Base-by-base conservation (phyloP, 2,329 filamentous ascomycete species). In the Cryoendolithus antarcticus region DNA sequence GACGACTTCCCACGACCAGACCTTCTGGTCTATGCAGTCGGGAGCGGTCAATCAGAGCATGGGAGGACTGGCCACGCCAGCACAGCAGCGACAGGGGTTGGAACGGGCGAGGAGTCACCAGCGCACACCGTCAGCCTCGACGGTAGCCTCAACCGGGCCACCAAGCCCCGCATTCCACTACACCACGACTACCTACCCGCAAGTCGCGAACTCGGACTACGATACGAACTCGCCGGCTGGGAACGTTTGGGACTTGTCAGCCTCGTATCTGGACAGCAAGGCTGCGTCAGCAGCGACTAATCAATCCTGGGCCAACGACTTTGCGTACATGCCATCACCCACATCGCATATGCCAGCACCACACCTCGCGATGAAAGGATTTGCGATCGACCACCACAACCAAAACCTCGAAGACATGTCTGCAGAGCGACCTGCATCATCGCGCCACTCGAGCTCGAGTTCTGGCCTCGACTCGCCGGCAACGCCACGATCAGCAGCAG, bases 151-250 rank as follows among this genome's bases (percentile, higher is more conserved):
- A 15, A 59, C 55, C 36, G 62, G 63, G 32, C 61, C 66, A 19
- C 61, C 60, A 34, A 40, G 38, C 29, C 38, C 38, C n/a, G n/a
- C n/a, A n/a, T n/a, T 28, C 68, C 66, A 40, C 65, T 65, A 43
- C 61, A 61, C 47, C 51, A 54, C 40, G 10, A 34, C 34, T 35
- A 47, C 48, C 6, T 50, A 53, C 42, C 54, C 59, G 38, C 64
- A 65, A 38, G 67, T 72, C 48, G 63, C 63, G 42, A 60, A 60
- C 46, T 51, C 62, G 47, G 66, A 69, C 45, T 54, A 55, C 44
- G 47, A 49, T 79, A 80, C 66, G 75, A 75, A 67, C 79, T 79
- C 68, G 75, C 75, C 67, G 75, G 75, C 70, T 79, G 66, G 57
- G 7, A 34, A 40, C 9, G 21, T 36, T 6, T 40, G 38, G 38